Evolutionary conservation across 31 red algal genomes (phyloP), one percentile per base, ranked within the genome.

Genomic region (Odonthalia washingtoniensis): DNA sequence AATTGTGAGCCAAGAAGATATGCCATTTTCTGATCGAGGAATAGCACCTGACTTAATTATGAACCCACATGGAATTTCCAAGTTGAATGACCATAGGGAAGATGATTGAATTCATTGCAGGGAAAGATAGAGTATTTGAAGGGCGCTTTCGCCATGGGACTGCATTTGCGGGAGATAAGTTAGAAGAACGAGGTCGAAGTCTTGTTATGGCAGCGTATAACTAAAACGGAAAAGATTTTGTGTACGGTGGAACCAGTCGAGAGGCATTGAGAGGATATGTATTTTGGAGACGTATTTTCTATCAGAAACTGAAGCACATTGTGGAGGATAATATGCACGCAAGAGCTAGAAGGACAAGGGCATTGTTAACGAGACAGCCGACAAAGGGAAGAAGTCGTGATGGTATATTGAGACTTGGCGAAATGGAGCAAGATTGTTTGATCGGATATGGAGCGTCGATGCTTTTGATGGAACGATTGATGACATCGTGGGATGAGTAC

Each of bases 221-320:
- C 77, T 98, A 98, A 79, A 88, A 92, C 49, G 97, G 97, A 40
- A 96, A 96, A 77, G 97, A 99, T 72, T 77, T 95, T 78, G 82
- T 98, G 42, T 95, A 96, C 74, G 89, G 87, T 32, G 97, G 97
- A 5, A 91, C 89, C n/a, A 96, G 74, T 40, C 94, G 97, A 38
- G 97, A 99, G 73, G 86, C 97, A 74, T 79, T 96, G 60, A 75
- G 90, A 26, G 91, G 83, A 21, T 96, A 87, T 83, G 94, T 96
- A 27, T 99, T 99, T 73, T 89, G 74, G 26, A 94, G 97, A 40
- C 97, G 94, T 35, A 96, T 99, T 27, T 99, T 94, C 80, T 99
- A 99, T 35, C 97, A 99, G 57, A 96, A 96, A 44, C 74, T 99
- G 73, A 99, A 99, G 74, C 97, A 99, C 74, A 99, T 99, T 94